Evolutionary conservation across 1,284 basidiomycete genomes (phyloP).

Genomic region (Pholiota adiposa): DNA sequence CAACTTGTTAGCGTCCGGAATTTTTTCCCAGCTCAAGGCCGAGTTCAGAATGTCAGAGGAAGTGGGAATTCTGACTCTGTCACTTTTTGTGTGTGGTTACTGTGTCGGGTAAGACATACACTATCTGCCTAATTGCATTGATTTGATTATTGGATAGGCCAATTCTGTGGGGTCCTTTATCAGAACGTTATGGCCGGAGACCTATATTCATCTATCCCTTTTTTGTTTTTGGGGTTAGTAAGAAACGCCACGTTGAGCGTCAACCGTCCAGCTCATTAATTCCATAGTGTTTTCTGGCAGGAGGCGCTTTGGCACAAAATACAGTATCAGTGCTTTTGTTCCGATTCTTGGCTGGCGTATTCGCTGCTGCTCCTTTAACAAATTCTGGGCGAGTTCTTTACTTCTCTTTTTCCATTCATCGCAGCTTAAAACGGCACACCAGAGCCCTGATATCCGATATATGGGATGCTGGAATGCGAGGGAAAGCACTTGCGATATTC

Average conservation of each 20-base stretch:
- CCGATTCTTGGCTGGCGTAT: constrained; percentile 70
- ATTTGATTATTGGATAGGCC: constrained; percentile 38
- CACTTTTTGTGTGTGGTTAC: constrained; percentile 61
- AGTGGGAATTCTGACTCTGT: constrained; percentile 50
- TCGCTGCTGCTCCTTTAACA: constrained; percentile 52
- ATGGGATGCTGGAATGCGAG: constrained; percentile 72
- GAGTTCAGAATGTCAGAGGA: constrained; percentile 63
- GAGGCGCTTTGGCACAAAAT: constrained; percentile 65
- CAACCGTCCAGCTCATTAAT: not conserved
- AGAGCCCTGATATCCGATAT: constrained; percentile 61
- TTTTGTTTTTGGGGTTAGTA: constrained; percentile 59
- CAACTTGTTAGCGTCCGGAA: constrained; percentile 45
- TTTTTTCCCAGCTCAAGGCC: constrained; percentile 46
- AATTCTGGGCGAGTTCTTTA: constrained; percentile 58
- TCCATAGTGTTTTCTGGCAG: constrained; percentile 56
- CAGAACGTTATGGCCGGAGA: constrained; percentile 60
- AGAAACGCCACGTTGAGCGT: not conserved
- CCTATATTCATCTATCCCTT: constrained; percentile 73
- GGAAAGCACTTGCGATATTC: constrained; percentile 73
- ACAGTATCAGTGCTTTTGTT: constrained; percentile 65
- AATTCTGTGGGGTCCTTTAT: constrained; percentile 65
- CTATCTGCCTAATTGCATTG: not conserved
- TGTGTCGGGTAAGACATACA: constrained; percentile 47
- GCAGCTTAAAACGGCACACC: not conserved
- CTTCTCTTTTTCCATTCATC: too few species aligned